Conservation (phyloP, 176 grass and related monocot genomes). For the Musa itinerans region DNA sequence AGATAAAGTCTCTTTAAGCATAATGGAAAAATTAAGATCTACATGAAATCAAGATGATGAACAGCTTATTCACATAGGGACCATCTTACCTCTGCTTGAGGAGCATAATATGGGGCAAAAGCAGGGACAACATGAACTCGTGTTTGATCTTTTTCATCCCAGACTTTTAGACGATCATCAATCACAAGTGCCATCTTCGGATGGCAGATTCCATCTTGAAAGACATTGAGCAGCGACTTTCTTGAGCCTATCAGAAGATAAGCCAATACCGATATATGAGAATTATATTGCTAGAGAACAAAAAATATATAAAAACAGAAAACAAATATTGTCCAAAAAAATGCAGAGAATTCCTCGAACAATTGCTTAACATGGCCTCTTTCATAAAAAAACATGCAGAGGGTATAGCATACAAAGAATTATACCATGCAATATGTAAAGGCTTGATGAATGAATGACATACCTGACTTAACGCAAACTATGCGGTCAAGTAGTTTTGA, state of each 20-base stretch:
- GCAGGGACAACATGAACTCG: conserved; percentile 97
- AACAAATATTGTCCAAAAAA: neutral
- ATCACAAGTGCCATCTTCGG: conserved; percentile 94
- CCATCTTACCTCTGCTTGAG: conserved; percentile 71
- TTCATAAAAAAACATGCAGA: too few relatives aligned
- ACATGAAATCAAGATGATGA: neutral
- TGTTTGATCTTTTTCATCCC: conserved; percentile 95
- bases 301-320: neutral
- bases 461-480: conserved; percentile 97
- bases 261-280: conserved; percentile 18
- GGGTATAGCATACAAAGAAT: neutral
- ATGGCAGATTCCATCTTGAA: conserved; percentile 88
- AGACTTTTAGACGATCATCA: conserved; percentile 96
- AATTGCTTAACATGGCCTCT: too few relatives aligned
- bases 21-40: neutral
- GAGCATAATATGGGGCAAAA: conserved; percentile 94
- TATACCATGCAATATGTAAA: neutral
- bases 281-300: conserved; percentile 1
- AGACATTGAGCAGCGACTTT: conserved; percentile 92
- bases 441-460: conserved; percentile 1
- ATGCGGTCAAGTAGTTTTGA: conserved; percentile 74
- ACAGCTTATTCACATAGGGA: neutral
- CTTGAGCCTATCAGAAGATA: conserved; percentile 40
- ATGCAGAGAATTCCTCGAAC: too few relatives aligned
- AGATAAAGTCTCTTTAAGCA: neutral